Evolutionary conservation across 108 stramenopile genomes (phyloP), one percentile per base, ranked within the genome.

Genomic region (Epipyxis sp.): DNA sequence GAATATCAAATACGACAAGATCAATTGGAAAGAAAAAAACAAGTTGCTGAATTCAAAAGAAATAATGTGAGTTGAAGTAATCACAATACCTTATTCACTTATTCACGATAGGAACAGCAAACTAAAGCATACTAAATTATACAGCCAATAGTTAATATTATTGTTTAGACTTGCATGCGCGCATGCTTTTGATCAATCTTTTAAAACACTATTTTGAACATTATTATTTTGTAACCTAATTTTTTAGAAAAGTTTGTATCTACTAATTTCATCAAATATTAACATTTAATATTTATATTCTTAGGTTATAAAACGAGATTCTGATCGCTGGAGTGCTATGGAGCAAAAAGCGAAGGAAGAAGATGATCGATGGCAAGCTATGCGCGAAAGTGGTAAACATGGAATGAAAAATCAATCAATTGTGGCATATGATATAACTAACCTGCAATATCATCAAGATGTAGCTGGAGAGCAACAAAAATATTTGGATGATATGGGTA

Each of bases 1-100:
- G 81, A 82, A 45, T 78, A 78, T 50, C 40, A 37, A 25, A 1
- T 27, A 27, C 59, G 81, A 13, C 67, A 78, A 42, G 68, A 61
- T 39, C 16, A 35, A 27, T 30, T 68, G 27, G 34, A 20, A 37
- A 74, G 43, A 25, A 27, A 74, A 57, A 37, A 74, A 74, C n/a
- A 16, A 27, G 71, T 42, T n/a, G 27, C 6, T 27, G 71, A 74
- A 27, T 74, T 74, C 50, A 3, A 25, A 37, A 39, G 71, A 27
- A 74, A 74, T 74, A 34, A 10, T 37, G 71, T 57, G 27, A 27
- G 25, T 65, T 32, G 6, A 65, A 32, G 34, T 3, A 65, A 32
- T 29, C n/a, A n/a, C n/a, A n/a, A n/a, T n/a, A n/a, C n/a, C n/a
- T n/a, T n/a, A n/a, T n/a, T n/a, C n/a, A n/a, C n/a, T n/a, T n/a